Evolutionary conservation across 1,284 basidiomycete genomes (phyloP), one percentile per base, ranked within the genome.

Genomic region (Cryptococcus depauperatus): DNA sequence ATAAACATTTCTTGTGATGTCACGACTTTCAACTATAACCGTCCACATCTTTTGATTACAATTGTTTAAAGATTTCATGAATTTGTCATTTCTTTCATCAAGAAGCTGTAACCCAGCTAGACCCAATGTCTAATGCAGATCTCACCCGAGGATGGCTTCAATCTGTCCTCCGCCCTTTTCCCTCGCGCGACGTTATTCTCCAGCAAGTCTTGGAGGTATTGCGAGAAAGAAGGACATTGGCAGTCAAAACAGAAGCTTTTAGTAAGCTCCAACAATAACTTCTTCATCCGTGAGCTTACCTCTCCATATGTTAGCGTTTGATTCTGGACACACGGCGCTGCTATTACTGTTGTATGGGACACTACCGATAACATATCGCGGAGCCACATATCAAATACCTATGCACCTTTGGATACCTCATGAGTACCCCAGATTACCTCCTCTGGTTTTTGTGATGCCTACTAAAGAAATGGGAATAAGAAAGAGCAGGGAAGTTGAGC

Each of bases 391-490:
- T 75, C 88, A 98, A 68, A 97, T 98, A 56, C 93, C 95, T 2
- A 71, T 98, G 58, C 80, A 85, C 13, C 58, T 95, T 52, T 98
- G 93, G 93, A 58, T 95, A 35, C 77, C 86, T 5, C 77, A 78
- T 49, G 83, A 86, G 35, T 93, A 88, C 62, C 90, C 90, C 3
- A 75, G 77, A 35, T 74, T 76, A 26, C 81, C 90, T 2, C 95
- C 95, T 7, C 79, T 98, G 58, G 77, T 79, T n/a, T 97, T 89
- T 71, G 92, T 99, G 51, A 83, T 88, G 10, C 93, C 95, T n/a
- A 96, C 90, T 1, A 77, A 75, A 41, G 83, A 87, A 57, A 92
- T 98, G 85, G 81, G 91, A 47, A 80, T 99, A 54, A 81, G 83
- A 52, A 77, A 85, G 22, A 79, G 84, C 11, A 77, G 75, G 39